phyloP scores from a whole-genome alignment of 345 rosid genomes.

The Populus pruinosa region DNA sequence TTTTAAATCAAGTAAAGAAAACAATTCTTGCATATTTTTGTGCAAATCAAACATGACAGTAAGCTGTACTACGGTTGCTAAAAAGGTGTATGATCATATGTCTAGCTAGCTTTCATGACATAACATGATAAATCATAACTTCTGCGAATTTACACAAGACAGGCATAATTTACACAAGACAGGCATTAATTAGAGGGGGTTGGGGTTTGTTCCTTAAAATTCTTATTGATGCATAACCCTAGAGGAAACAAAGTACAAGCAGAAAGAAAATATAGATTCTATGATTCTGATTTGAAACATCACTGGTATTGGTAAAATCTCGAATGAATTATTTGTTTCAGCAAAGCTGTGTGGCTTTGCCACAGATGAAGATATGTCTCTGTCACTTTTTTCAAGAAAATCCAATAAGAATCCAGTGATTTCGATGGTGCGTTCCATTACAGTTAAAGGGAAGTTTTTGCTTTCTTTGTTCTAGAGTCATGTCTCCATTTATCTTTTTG shows the following conservation, averaged over 20 bases:
- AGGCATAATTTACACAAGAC: no score
- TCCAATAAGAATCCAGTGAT: conserved; percentile 31
- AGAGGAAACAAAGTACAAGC: neutral
- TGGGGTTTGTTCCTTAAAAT: no score
- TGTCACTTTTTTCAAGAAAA: conserved; percentile 22
- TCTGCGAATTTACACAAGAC: no score
- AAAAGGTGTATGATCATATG: neutral
- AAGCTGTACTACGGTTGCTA: neutral
- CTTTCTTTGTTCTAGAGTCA: neutral
- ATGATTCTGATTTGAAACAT: conserved; percentile 33
- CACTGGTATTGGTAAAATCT: conserved; percentile 12
- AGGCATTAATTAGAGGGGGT: neutral
- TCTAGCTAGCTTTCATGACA: neutral
- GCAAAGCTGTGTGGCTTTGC: conserved; percentile 20
- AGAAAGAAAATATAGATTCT: conserved; percentile 1
- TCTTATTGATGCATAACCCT: neutral
- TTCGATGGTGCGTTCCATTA: conserved; percentile 20
- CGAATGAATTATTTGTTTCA: conserved; percentile 16
- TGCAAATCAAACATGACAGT: no score
- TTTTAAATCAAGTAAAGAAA: no score
- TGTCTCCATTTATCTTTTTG: no score
- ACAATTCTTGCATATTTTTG: no score
- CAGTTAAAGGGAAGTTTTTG: conserved; percentile 3
- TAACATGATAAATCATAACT: neutral
- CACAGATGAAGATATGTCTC: conserved; percentile 20